Evolutionary conservation across 2,329 filamentous ascomycete genomes (phyloP), one percentile per base, ranked within the genome.

Genomic region (Periglandula ipomoeae): DNA sequence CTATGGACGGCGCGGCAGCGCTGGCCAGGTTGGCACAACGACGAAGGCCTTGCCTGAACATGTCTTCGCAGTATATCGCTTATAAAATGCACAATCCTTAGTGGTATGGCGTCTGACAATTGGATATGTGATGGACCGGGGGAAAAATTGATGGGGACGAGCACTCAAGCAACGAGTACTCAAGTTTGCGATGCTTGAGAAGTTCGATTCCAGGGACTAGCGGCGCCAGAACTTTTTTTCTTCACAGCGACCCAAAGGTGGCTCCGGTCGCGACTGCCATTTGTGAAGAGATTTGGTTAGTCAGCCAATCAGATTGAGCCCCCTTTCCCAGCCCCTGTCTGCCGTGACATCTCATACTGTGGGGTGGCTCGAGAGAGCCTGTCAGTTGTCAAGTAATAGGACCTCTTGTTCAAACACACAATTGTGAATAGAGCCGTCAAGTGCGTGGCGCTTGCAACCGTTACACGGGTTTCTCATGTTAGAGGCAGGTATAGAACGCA

Each of bases 11-110:
- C 43, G 64, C 56, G 24, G 59, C 53, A 46, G 61, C 57, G 47
- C 56, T 58, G 56, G 66, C 64, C 56, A 67, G 56, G 52, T 57
- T 58, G 58, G 65, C 66, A 58, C 66, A 70, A 53, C 67, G 66
- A 53, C 66, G 61, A 44, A 70, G 56, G 52, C 66, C 64, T 53
- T 65, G 62, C 53, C 66, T 60, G 53, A 67, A 65, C 66, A 69
- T 6, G 6, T 50, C 38, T 37, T 34, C 30, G 40, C 26, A 11
- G n/a, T 38, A n/a, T 30, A 22, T 39, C 7, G 5, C 11, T 10
- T 32, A 32, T 10, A 10, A 32, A 32, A 32, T 32, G 6, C n/a
- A n/a, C n/a, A n/a, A n/a, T n/a, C n/a, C n/a, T n/a, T n/a, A n/a
- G n/a, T n/a, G n/a, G n/a, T n/a, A n/a, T n/a, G n/a, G n/a, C n/a